Evolutionary conservation across 495 filamentous ascomycete genomes (phyloP).

Genomic region (Lophiostoma macrostomum): DNA sequence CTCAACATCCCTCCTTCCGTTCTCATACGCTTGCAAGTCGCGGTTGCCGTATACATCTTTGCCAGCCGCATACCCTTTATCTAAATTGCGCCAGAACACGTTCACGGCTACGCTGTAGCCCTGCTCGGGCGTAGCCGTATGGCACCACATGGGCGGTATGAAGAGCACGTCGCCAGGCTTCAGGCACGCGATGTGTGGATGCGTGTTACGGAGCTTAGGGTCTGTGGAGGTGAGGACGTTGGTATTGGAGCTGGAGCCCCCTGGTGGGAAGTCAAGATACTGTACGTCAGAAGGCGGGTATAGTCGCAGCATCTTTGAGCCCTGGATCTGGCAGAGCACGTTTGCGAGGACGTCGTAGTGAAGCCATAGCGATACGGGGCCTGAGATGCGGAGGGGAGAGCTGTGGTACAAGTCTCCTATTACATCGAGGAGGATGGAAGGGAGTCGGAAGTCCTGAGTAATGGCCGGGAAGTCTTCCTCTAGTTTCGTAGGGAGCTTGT

Average conservation of each 20-base stretch:
- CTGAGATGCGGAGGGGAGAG: constrained; percentile 75
- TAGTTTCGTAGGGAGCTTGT: constrained; percentile 65
- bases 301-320: constrained; percentile 67
- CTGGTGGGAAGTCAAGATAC: constrained; percentile 66
- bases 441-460: constrained; percentile 67
- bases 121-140: constrained; percentile 66
- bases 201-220: constrained; percentile 52
- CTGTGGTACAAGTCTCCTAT: constrained; percentile 66
- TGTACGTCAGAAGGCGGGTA: constrained; percentile 76
- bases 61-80: constrained; percentile 67
- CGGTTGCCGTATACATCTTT: constrained; percentile 86
- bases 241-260: constrained; percentile 72
- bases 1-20: constrained; percentile 67
- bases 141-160: constrained; percentile 78
- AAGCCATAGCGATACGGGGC: constrained; percentile 83
- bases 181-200: constrained; percentile 65
- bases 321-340: constrained; percentile 74
- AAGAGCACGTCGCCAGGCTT: constrained; percentile 72
- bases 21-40: constrained; percentile 81
- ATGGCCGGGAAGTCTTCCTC: constrained; percentile 67
- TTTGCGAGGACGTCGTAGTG: constrained; percentile 95
- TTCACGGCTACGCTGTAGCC: constrained; percentile 74
- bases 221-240: constrained; percentile 59
- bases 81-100: constrained; percentile 75
- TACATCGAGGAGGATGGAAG: constrained; percentile 58